Evolutionary conservation across 2,329 filamentous ascomycete genomes (phyloP).

Genomic region (Verticillium isaacii): DNA sequence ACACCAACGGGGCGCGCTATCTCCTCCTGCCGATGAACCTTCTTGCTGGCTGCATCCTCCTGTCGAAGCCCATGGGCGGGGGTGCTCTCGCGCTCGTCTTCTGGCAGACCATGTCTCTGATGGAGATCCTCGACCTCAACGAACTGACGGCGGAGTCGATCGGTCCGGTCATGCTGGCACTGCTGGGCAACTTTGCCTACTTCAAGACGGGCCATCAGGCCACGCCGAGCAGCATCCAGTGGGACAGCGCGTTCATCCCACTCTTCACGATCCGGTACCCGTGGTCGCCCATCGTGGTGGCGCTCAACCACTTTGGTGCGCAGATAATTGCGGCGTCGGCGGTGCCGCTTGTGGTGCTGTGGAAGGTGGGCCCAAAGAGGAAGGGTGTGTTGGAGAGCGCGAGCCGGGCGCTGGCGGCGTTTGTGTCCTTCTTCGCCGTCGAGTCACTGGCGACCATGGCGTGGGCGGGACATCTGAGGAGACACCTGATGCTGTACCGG

Average conservation of each 20-base stretch:
- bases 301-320: conserved; percentile 82
- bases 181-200: conserved; percentile 91
- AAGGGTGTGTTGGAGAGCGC: conserved; percentile 65
- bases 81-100: conserved; percentile 77
- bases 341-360: conserved; percentile 77
- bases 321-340: conserved; percentile 79
- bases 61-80: conserved; percentile 92
- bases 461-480: conserved; percentile 81
- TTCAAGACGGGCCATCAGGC: conserved; percentile 99
- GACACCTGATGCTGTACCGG: conserved; percentile 94
- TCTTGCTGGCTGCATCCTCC: conserved; percentile 68
- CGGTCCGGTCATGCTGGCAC: conserved; percentile 75
- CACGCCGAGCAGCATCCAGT: conserved; percentile 81
- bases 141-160: conserved; percentile 63
- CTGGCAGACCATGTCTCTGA: conserved; percentile 83
- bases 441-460: conserved; percentile 81
- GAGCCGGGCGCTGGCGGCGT: conserved; percentile 66
- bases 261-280: conserved; percentile 80
- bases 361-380: conserved; percentile 81
- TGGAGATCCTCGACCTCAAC: conserved; percentile 59
- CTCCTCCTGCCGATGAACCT: conserved; percentile 79
- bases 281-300: conserved; percentile 77
- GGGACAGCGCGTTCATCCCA: conserved; percentile 92
- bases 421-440: conserved; percentile 77
- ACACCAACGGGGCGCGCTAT: conserved; percentile 88